These are phyloP conservation scores for Cornus suecica DNA, from an alignment of 148 eudicot species.

Conservation along the genomic window DNA sequence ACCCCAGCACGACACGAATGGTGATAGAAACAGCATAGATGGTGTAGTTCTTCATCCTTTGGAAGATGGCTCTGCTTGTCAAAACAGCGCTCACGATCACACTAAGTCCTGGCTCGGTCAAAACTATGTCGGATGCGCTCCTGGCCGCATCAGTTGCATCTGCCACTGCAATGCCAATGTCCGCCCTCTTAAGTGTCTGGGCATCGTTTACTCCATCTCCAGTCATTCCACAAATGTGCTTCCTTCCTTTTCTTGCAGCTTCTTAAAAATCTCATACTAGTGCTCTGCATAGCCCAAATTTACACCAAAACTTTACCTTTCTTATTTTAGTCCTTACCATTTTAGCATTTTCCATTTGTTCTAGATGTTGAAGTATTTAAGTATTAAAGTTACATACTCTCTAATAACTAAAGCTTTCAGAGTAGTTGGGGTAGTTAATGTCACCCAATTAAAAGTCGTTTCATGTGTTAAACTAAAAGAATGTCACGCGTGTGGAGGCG, in stretches of 20 bases:
- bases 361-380: no score
- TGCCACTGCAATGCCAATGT: constrained; percentile 41
- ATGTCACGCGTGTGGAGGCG: no score
- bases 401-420: no score
- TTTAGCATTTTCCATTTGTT: background rate
- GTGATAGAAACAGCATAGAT: constrained; percentile 33
- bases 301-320: background rate
- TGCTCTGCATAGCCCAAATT: constrained; percentile 28
- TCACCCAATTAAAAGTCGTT: no score
- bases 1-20: constrained; percentile 28
- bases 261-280: constrained; percentile 44
- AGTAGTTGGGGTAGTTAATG: no score
- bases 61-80: constrained; percentile 35
- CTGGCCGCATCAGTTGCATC: constrained; percentile 37
- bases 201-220: constrained; percentile 51
- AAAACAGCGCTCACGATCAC: constrained; percentile 35
- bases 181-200: constrained; percentile 35
- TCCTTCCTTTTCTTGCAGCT: constrained; percentile 39
- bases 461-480: no score
- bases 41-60: constrained; percentile 33
- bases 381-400: no score
- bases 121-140: constrained; percentile 34
- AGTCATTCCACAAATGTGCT: constrained; percentile 47
- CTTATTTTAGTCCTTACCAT: background rate
- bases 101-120: constrained; percentile 37